A percentile compares a stretch with the other conserved stretches of the same genome.
These are phyloP conservation scores for Podospora didyma DNA, from an alignment of 495 filamentous ascomycete species.

Conservation along the genomic window DNA sequence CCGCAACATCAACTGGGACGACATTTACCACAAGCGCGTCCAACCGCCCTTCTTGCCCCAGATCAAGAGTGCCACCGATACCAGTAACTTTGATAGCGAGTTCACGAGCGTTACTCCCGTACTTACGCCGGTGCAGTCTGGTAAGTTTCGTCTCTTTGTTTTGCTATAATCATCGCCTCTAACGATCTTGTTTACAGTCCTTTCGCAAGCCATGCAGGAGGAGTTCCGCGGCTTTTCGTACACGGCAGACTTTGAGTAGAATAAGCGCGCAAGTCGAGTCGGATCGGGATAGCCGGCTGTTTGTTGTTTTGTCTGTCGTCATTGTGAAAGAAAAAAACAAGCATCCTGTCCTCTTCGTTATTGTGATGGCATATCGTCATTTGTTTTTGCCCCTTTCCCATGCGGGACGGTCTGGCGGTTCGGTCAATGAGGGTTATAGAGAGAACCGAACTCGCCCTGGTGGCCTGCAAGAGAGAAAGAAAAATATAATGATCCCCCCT, in stretches of 20 bases:
- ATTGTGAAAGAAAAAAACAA: too few relatives aligned
- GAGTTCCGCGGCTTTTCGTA: slow-evolving; percentile 99
- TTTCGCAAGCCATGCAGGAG: slow-evolving; percentile 98
- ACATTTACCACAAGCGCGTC: slow-evolving; percentile 92
- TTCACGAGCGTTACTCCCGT: slow-evolving; percentile 99
- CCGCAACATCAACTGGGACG: slow-evolving; percentile 96
- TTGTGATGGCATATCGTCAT: neutral
- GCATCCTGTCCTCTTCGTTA: neutral
- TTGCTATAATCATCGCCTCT: neutral
- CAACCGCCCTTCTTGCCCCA: slow-evolving; percentile 82
- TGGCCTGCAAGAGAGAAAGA: too few relatives aligned
- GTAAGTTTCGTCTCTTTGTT: slow-evolving; percentile 50
- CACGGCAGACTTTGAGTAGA: slow-evolving; percentile 48
- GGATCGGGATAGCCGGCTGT: neutral
- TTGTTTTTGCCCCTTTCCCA: neutral
- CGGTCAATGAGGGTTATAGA: too few relatives aligned
- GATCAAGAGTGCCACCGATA: slow-evolving; percentile 90
- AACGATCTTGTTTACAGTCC: slow-evolving; percentile 51
- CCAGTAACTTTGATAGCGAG: slow-evolving; percentile 97
- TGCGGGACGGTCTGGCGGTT: too few relatives aligned
- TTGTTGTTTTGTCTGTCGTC: neutral
- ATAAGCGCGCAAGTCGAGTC: too few relatives aligned
- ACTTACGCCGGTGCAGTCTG: slow-evolving; percentile 93
- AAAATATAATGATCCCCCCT: too few relatives aligned
- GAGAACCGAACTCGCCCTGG: too few relatives aligned